Conservation (phyloP, 768 basidiomycete genomes). For the Boletus sp. region DNA sequence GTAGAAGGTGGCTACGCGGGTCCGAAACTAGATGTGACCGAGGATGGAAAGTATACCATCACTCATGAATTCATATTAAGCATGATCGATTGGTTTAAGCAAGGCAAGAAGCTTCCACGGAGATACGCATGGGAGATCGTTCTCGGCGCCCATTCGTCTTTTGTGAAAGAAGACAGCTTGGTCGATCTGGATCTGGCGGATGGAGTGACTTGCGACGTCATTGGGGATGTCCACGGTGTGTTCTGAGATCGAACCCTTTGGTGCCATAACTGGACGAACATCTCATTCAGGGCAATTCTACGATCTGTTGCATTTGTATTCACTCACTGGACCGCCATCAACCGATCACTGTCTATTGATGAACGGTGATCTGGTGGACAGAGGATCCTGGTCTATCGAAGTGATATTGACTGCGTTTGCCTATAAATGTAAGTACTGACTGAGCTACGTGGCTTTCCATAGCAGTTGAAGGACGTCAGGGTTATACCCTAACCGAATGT, state of each 20-base stretch:
- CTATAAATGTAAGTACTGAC: conserved; percentile 73
- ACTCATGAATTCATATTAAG: conserved; percentile 73
- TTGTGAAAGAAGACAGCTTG: conserved; percentile 77
- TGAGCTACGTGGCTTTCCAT: neutral
- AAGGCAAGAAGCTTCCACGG: conserved; percentile 87
- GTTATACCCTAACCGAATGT: conserved; percentile 89
- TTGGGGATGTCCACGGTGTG: conserved; percentile 93
- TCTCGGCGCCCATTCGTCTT: conserved; percentile 75
- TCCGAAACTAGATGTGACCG: conserved; percentile 59
- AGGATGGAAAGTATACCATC: conserved; percentile 70
- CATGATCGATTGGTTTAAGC: conserved; percentile 93
- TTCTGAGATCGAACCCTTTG: conserved; percentile 2
- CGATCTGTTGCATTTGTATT: conserved; percentile 85
- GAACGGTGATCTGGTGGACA: conserved; percentile 96
- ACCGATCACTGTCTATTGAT: conserved; percentile 85
- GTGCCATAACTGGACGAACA: neutral
- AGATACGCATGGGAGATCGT: conserved; percentile 96
- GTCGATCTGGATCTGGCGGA: conserved; percentile 74
- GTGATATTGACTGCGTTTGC: conserved; percentile 92
- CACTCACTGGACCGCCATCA: conserved; percentile 81
- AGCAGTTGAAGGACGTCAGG: conserved; percentile 45
- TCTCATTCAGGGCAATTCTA: conserved; percentile 80
- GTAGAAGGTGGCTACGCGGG: conserved; percentile 73
- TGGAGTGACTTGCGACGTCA: conserved; percentile 85
- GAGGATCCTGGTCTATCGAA: conserved; percentile 94